Evolutionary conservation across 805 yeast species (phyloP).

Genomic region (Candida insectorum): DNA sequence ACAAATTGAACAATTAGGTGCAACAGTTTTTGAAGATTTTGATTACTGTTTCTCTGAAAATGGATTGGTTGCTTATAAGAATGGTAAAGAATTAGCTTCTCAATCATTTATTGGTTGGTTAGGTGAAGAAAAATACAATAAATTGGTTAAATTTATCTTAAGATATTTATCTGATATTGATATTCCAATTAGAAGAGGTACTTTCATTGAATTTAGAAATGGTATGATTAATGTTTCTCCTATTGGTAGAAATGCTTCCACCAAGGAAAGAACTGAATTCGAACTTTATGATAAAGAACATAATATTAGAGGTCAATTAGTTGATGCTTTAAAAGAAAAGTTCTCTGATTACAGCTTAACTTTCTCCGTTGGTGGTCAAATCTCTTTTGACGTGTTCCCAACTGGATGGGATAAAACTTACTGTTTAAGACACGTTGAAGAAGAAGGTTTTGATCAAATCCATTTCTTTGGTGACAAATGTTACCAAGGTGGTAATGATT

Average conservation of each 20-base stretch:
- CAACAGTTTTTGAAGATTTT: constrained; percentile 68
- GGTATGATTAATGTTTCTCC: constrained; percentile 99
- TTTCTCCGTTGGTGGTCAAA: constrained; percentile 98
- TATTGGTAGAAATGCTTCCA: constrained; percentile 96
- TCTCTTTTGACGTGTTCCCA: constrained; percentile 99
- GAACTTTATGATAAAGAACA: constrained; percentile 80
- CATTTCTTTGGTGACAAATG: constrained; percentile 99
- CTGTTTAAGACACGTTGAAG: constrained; percentile 87
- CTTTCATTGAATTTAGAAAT: constrained; percentile 97
- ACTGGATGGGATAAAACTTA: constrained; percentile 99
- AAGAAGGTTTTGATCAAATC: constrained; percentile 79
- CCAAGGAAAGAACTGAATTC: constrained; percentile 87
- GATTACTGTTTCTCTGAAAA: constrained; percentile 97
- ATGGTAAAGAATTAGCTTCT: constrained; percentile 82
- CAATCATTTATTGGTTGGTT: constrained; percentile 94
- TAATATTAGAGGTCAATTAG: constrained; percentile 82
- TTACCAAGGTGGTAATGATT: constrained; percentile 97
- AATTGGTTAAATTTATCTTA: constrained; percentile 80
- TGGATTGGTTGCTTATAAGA: constrained; percentile 95
- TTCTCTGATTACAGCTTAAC: constrained; percentile 85
- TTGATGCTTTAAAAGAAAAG: constrained; percentile 74
- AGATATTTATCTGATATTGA: constrained; percentile 82
- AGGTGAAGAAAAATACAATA: constrained; percentile 92
- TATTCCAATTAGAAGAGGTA: constrained; percentile 96
- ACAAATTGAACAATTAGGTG: constrained; percentile 95